Conservation (phyloP, 2,329 filamentous ascomycete genomes). For the Pestalotiopsis sp. region DNA sequence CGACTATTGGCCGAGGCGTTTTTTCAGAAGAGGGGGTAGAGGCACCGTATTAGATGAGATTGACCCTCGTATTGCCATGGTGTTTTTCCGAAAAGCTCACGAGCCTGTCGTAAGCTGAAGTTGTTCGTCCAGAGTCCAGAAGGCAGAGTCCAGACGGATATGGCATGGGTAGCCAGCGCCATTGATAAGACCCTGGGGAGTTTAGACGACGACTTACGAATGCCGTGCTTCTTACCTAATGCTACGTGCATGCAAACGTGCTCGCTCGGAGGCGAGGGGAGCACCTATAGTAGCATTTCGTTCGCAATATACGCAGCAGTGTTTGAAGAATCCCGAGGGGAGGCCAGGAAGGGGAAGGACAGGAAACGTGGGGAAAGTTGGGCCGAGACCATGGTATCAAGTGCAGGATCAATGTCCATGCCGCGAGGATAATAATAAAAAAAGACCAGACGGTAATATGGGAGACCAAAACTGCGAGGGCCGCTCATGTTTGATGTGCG, state of each 20-base stretch:
- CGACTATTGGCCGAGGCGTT: background rate
- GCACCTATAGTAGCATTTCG: too few species aligned
- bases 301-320: background rate
- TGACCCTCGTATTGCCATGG: background rate
- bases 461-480: background rate
- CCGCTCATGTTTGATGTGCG: constrained; percentile 7
- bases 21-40: background rate
- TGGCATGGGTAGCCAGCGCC: too few species aligned
- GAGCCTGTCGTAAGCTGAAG: background rate
- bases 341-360: background rate
- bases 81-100: background rate
- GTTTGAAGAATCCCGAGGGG: background rate
- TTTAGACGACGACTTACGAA: background rate
- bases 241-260: too few species aligned
- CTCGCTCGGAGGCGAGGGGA: too few species aligned
- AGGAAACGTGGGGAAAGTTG: background rate
- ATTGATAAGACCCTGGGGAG: background rate
- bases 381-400: background rate
- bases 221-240: background rate
- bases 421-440: background rate
- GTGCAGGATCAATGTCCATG: background rate
- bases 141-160: too few species aligned
- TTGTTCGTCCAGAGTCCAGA: too few species aligned
- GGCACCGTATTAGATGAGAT: background rate
- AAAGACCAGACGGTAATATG: background rate